Percentiles rank a stretch among this genome's conserved stretches.
Conservation (phyloP, 371 early-diverging fungal species). For the Scutellospora calospora region DNA sequence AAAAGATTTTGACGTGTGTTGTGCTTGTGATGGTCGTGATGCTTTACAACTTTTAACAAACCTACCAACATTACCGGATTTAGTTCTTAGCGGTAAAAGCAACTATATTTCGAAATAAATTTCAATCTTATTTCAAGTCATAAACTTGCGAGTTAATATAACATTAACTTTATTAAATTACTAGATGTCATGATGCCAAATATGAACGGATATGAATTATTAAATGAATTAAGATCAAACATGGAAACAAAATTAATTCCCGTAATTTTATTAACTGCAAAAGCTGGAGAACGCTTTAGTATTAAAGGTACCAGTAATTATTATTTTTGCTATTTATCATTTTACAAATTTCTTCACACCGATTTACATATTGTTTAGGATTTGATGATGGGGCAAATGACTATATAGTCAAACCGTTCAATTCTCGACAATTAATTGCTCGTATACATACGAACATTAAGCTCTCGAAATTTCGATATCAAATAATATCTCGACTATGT, state of each 20-base stretch:
- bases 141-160: no score
- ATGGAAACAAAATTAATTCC: slow-evolving; percentile 53
- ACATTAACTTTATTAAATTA: background rate
- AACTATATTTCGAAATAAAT: background rate
- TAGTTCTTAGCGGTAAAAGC: slow-evolving; percentile 51
- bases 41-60: slow-evolving; percentile 52
- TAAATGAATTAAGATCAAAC: slow-evolving; percentile 50
- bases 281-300: slow-evolving; percentile 58
- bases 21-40: slow-evolving; percentile 55
- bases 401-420: slow-evolving; percentile 60
- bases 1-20: slow-evolving; percentile 52
- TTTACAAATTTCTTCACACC: no score
- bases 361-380: slow-evolving; percentile 50
- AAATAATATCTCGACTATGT: slow-evolving; percentile 51
- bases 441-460: slow-evolving; percentile 57
- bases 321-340: background rate
- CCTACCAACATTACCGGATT: slow-evolving; percentile 45
- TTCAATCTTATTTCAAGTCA: no score
- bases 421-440: slow-evolving; percentile 59
- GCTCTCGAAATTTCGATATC: slow-evolving; percentile 53
- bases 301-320: slow-evolving; percentile 47
- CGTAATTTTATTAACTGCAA: slow-evolving; percentile 59
- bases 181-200: slow-evolving; percentile 62
- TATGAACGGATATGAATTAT: slow-evolving; percentile 59
- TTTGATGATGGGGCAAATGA: slow-evolving; percentile 58